Evolutionary conservation across 2,329 filamentous ascomycete species (phyloP), one percentile per base, ranked within the genome.

Genomic region (Trichophaea hybrida): DNA sequence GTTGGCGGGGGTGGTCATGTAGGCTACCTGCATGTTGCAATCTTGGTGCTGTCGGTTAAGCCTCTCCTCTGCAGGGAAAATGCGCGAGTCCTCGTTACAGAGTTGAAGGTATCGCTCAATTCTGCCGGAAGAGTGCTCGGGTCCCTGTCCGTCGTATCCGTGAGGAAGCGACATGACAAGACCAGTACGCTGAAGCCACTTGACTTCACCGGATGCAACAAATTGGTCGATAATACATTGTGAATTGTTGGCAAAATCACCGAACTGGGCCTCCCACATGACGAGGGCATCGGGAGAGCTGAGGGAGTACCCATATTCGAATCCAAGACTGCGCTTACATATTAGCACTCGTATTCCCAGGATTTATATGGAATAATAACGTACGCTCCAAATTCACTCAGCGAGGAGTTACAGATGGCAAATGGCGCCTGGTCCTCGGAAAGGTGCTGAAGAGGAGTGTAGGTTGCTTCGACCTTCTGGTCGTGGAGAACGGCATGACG

Each of bases 191-290:
- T 98, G 93, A 75, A 97, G 85, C 93, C 93, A 98, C 77, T 98
- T 98, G 66, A 87, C 84, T 76, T 98, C 93, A 71, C 93, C 93
- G 64, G 93, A 96, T 55, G 93, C 91, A 69, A 98, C 85, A 76
- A 98, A 98, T 75, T 98, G 93, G 73, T 98, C 93, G 71, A 98
- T 94, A 74, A 98, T 94, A 73, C 89, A 94, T 76, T 98, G 93
- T 48, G 93, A 91, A 71, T 96, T 98, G 80, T 98, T 98, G 79
- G 93, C 93, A 70, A 98, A 98, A 75, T 98, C 93, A 78, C 93
- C 93, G 70, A 98, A 98, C 75, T 98, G 93, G 40, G 93, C 93
- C 76, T 98, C 93, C 93, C 93, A 98, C 83, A 98, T 94, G 69
- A 98, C 91, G 32, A 98, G 82, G 40, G 93, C 91, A 72, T 96